Evolutionary conservation across 495 filamentous ascomycete genomes (phyloP).

Genomic region (Penicillium robsamsonii): DNA sequence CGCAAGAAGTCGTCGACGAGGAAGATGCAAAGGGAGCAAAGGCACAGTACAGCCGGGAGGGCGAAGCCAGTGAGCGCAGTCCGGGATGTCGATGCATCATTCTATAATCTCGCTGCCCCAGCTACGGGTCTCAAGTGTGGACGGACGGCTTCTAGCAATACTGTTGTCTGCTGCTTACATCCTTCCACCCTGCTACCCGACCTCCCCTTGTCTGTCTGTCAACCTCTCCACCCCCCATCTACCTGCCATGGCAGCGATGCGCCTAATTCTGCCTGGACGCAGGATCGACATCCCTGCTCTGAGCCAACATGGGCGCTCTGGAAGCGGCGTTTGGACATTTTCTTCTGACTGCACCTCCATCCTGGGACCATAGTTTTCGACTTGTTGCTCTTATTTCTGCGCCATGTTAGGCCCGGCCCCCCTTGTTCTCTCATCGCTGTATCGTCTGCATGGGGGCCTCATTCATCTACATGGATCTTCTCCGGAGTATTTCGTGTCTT

Average conservation of each 20-base stretch:
- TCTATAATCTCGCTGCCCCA: slow-evolving; percentile 50
- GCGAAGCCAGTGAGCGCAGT: slow-evolving; percentile 59
- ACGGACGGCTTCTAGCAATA: not conserved
- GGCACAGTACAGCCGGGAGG: slow-evolving; percentile 54
- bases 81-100: slow-evolving; percentile 79
- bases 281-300: slow-evolving; percentile 12
- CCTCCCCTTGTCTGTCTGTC: not conserved
- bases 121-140: not conserved
- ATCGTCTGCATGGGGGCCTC: not conserved
- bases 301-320: slow-evolving; percentile 18
- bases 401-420: not conserved
- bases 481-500: not conserved
- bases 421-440: not conserved
- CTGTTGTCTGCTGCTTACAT: not conserved
- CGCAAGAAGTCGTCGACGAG: slow-evolving; percentile 85
- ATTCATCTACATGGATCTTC: not conserved
- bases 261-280: slow-evolving; percentile 22
- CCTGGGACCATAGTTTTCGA: slow-evolving; percentile 11
- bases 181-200: not conserved
- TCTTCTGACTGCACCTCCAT: slow-evolving; percentile 12
- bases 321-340: slow-evolving; percentile 26
- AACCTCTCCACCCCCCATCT: not conserved
- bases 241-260: slow-evolving; percentile 11
- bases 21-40: slow-evolving; percentile 80
- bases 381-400: not conserved